Evolutionary conservation across 768 basidiomycete species (phyloP), one percentile per base, ranked within the genome.

Genomic region (Rhizopogon vulgaris): DNA sequence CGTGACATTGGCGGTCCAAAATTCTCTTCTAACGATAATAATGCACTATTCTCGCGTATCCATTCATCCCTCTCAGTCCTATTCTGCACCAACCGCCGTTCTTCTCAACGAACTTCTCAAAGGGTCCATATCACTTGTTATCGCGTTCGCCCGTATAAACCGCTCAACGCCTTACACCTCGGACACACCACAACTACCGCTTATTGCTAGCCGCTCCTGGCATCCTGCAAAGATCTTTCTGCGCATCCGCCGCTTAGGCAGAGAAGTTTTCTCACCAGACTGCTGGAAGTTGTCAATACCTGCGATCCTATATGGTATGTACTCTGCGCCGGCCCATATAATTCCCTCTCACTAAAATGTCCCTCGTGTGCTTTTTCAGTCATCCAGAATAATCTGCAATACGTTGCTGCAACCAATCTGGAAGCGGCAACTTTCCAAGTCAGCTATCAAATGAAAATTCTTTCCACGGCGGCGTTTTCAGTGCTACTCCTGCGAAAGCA

Each of bases 261-360:
- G 77, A 54, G 87, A 89, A 53, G 76, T 96, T 22, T 88, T 94
- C 69, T 89, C 91, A 56, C 72, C 78, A 11, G 95, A 98, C 70
- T 96, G 95, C 68, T 96, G 94, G 93, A 97, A 97, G 68, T 72
- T 98, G 28, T 92, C 94, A 41, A 93, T 98, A 63, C 95, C 95
- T 22, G 94, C 95, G 48, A 89, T 96, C 63, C 83, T 97, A 63
- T 98, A 96, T 66, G 83, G 83, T 83, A 57, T 55, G 73, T 65
- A 34, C 15, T 12, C 38, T 36, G 37, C 4, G 45, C 45, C 41
- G 14, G n/a, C 9, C 38, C 17, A 37, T 6, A 17, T 11, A 4
- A 30, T 40, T 32, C 9, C 4, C 4, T 53, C 40, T 22, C 30
- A 52, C 54, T 37, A 60, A 50, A 63, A 48, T 14, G 17, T 36